Evolutionary conservation across 2,329 filamentous ascomycete species (phyloP), one percentile per base, ranked within the genome.

Genomic region (Fusarium torreyae): DNA sequence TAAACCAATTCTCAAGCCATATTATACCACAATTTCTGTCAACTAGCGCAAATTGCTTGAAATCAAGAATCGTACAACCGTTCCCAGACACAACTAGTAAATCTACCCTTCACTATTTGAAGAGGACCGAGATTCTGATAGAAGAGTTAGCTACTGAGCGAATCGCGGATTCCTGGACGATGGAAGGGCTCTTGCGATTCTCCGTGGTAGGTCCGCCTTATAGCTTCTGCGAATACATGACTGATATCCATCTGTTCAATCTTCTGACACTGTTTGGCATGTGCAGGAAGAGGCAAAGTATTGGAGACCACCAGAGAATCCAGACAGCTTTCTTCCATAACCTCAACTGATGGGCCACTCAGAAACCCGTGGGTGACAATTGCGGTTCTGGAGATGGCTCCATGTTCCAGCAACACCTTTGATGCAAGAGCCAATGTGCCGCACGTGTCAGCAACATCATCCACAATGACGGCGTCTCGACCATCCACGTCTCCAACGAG

Each of bases 391-490:
- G 95, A 89, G 73, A 89, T 89, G 2, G 95, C 94, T 24, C 93
- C 93, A 77, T 97, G 91, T 73, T 92, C 88, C 80, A 94, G 92
- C 53, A 98, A 88, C 0, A 94, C 94, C 56, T 92, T 90, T 14
- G 94, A 94, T 3, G 94, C 95, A 83, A 97, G 98, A 78, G 82
- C 82, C 20, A 86, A 82, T 72, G 92, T 97, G 69, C 94, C 94
- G 79, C 94, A 97, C 5, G 94, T 97, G 78, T 98, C 94, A 28
- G 94, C 94, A 93, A 98, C 97, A 79, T 98, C 94, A 79, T 98
- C 94, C 57, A 98, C 94, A 48, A 98, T 89, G 76, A 98, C 97
- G 61, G 94, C 94, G 33, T 94, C 90, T 82, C 94, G 94, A 81
- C 92, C 92, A 71, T 89, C 87, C 44, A 98, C 95, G 69, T 95